Percentiles rank a stretch among this genome's conserved stretches.
Evolutionary conservation across 495 filamentous ascomycete species (phyloP).

Genomic region (Podospora pseudopauciseta): DNA sequence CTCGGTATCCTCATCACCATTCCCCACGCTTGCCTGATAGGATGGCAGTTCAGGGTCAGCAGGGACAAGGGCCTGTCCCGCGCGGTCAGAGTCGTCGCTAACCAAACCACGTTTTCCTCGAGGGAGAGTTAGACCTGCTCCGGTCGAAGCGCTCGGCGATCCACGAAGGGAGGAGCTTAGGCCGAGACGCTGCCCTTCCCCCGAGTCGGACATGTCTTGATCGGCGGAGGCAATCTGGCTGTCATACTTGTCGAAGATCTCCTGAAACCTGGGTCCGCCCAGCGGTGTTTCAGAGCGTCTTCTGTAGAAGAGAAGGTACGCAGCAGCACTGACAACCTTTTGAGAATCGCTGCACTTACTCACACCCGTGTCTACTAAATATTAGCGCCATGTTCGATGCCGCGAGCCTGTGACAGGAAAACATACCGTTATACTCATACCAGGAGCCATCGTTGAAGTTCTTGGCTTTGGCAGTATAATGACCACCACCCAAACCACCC

Average conservation of each 20-base stretch:
- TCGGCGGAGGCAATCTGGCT: conserved; percentile 37
- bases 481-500: conserved; percentile 85
- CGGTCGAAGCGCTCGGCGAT: conserved; percentile 77
- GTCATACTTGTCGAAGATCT: conserved; percentile 58
- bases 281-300: conserved; percentile 72
- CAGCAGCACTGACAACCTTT: conserved; percentile 60
- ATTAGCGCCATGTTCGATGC: conserved; percentile 13
- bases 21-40: conserved; percentile 16
- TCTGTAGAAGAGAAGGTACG: conserved; percentile 95
- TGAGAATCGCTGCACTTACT: conserved; percentile 49
- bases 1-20: conserved; percentile 18
- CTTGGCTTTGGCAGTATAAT: conserved; percentile 91
- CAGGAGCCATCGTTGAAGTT: conserved; percentile 83
- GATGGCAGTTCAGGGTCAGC: conserved; percentile 21
- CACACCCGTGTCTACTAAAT: conserved; percentile 62
- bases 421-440: conserved; percentile 93
- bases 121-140: conserved; percentile 71
- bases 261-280: conserved; percentile 68
- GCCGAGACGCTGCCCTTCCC: conserved; percentile 82
- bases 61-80: neutral
- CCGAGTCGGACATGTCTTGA: conserved; percentile 53
- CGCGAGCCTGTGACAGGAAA: neutral
- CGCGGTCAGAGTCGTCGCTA: conserved; percentile 18
- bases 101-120: conserved; percentile 58
- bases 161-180: conserved; percentile 76